Base-by-base conservation (phyloP, 306 rosid species). In the Abrus pulchellus region DNA sequence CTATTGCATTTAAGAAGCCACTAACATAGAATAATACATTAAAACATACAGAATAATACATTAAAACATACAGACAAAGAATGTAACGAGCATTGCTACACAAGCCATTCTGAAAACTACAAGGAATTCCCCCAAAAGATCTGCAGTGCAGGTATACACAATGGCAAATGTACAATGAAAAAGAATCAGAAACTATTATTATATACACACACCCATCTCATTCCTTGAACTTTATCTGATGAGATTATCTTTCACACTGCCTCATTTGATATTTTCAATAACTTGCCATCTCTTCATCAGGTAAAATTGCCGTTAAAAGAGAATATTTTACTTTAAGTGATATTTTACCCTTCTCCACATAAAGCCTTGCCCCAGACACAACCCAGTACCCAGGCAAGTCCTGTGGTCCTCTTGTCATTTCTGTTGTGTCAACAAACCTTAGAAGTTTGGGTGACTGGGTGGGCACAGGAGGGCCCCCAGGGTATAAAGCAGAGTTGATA, bases 341-440 rank as follows among this genome's bases (percentile, higher is more conserved):
- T 77, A 94, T 94, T 81, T 92, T 94, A 61, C 92, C 97, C 80
- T 83, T 87, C 57, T 92, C 98, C 68, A 92, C 91, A 2, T 40
- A 12, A 36, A 94, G 95, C 85, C 90, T 85, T 81, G 94, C 98
- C 1, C 98, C 98, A 1, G 97, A 94, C 61, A 93, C 98, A 79
- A 89, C 88, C 98, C 98, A 94, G 67, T 92, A 94, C 41, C 98
- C 98, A 45, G 98, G 98, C 7, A 80, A 69, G 76, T 94, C 92
- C 88, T 92, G 98, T 3, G 98, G 97, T 38, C 95, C 98, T 86
- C 95, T 87, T n/a, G 95, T 94, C 93, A 92, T 90, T 88, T 94
- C 98, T 14, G 93, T 87, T 20, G 98, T 94, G 88, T 94, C 98
- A 34, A 94, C 95, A 75, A 90, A 90, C 87, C 78, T 92, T 68